These are phyloP conservation scores for Stephania yunnanensis DNA, from an alignment of 164 flowering plant species.

Conservation along the genomic window DNA sequence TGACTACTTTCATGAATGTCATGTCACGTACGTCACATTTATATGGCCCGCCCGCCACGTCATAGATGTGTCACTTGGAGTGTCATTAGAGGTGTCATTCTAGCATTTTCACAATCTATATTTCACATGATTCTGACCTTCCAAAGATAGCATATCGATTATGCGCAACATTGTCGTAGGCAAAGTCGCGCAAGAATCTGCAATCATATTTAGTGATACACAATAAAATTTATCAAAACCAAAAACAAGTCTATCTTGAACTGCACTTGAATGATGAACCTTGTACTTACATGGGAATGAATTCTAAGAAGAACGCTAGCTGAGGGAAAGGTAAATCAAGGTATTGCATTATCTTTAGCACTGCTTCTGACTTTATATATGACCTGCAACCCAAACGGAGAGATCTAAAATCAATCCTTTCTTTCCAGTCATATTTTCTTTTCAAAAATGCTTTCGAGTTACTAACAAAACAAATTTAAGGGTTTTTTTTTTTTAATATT, in stretches of 20 bases:
- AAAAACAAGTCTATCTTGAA: neutral
- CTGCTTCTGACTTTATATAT: constrained; percentile 91
- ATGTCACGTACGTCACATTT: too few species aligned
- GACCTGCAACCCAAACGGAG: constrained; percentile 38
- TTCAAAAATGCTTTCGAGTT: too few species aligned
- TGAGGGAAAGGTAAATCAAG: constrained; percentile 61
- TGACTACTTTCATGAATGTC: too few species aligned
- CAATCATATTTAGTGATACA: constrained; percentile 10
- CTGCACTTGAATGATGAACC: neutral
- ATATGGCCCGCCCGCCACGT: too few species aligned
- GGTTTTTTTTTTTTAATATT: too few species aligned
- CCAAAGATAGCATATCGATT: constrained; percentile 81
- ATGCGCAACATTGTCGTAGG: constrained; percentile 79
- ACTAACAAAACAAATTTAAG: too few species aligned
- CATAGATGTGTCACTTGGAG: too few species aligned
- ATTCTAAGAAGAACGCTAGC: constrained; percentile 50
- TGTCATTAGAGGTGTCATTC: too few species aligned
- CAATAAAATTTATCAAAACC: neutral
- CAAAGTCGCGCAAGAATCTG: constrained; percentile 76
- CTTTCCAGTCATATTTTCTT: too few species aligned
- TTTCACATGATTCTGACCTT: constrained; percentile 78
- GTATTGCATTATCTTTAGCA: constrained; percentile 88
- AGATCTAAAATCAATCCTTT: too few species aligned
- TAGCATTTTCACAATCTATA: constrained; percentile 19
- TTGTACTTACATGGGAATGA: constrained; percentile 63